Base-by-base conservation (phyloP, 2,329 filamentous ascomycete genomes). In the Aspergillus pseudoterreus region DNA sequence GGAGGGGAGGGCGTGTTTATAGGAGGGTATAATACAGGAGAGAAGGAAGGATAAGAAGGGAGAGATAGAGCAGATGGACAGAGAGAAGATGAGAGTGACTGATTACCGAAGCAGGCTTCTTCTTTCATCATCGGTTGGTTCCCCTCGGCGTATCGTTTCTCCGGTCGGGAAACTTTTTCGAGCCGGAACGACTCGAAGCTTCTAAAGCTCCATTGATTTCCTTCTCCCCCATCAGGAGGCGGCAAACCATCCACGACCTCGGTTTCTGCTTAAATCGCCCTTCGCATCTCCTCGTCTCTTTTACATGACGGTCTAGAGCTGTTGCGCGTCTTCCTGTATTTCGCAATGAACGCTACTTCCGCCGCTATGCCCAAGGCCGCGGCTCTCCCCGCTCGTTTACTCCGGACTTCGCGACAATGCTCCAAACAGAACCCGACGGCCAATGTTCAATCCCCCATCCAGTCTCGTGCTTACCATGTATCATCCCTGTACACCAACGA, bases 291-390 rank as follows among this genome's bases (percentile, higher is more conserved):
- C 35, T n/a, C 27, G 27, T 10, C 8, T 30, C 27, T 30, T 30
- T 30, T 30, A 30, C 27, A 38, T 17, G 15, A 38, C 35, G 14
- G 12, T n/a, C 14, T 12, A 11, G 9, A 17, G 14, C 35, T 17
- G 15, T 54, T 55, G 51, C 41, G 51, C 54, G 49, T 53, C 33
- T 48, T 45, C 47, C 47, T 46, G 56, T 59, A 54, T 56, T 47
- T 56, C 57, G 66, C 59, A 47, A 75, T 75, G 72, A 74, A 69
- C 61, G 62, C 69, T 52, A 59, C 63, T 55, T 65, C 68, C 54
- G 64, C 70, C 52, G 65, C 67, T 52, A 66, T 75, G 65, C 72
- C 72, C 51, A 71, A 72, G 59, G 70, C 69, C 54, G 69, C 70
- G 62, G 68, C 70, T 55, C 56, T 75, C 53, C 71, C 73, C 58